Percentiles rank a stretch among this genome's conserved stretches.
Conservation (phyloP, 2,329 filamentous ascomycete genomes). For the Aspergillus hiratsukae region DNA sequence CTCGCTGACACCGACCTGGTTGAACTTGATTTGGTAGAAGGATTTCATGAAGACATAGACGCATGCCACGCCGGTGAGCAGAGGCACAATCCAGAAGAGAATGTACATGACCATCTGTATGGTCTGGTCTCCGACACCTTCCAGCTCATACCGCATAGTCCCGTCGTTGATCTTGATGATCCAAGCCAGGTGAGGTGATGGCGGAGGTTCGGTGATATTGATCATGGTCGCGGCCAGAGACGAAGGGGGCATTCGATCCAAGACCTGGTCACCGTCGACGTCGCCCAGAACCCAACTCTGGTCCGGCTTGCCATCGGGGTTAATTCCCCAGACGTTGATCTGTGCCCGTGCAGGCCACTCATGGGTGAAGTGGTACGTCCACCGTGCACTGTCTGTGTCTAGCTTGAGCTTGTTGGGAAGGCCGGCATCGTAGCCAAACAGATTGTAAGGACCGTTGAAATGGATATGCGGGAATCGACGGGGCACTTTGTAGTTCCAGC, state of each 20-base stretch:
- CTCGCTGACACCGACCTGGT: conserved; percentile 51
- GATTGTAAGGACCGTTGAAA: conserved; percentile 58
- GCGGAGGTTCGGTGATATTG: conserved; percentile 55
- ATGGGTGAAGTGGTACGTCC: conserved; percentile 57
- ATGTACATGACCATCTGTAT: conserved; percentile 52
- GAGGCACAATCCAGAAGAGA: conserved; percentile 50
- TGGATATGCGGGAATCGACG: conserved; percentile 59
- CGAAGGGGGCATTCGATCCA: conserved; percentile 58
- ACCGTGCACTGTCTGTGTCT: conserved; percentile 43
- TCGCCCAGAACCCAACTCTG: conserved; percentile 58
- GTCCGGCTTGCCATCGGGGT: conserved; percentile 58
- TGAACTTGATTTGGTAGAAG: conserved; percentile 61
- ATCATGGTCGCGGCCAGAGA: conserved; percentile 53
- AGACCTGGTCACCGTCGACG: conserved; percentile 54
- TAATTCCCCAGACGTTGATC: conserved; percentile 63
- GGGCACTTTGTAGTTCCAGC: conserved; percentile 33
- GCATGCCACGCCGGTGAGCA: conserved; percentile 45
- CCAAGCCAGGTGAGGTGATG: conserved; percentile 52
- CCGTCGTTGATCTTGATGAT: conserved; percentile 53
- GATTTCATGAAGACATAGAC: conserved; percentile 55
- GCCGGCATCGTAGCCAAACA: conserved; percentile 59
- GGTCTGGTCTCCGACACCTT: conserved; percentile 50
- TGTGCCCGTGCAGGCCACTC: conserved; percentile 61
- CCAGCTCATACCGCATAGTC: conserved; percentile 48
- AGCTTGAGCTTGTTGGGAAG: conserved; percentile 50